Evolutionary conservation across 495 filamentous ascomycete genomes (phyloP).

Genomic region (Aspergillus steynii): DNA sequence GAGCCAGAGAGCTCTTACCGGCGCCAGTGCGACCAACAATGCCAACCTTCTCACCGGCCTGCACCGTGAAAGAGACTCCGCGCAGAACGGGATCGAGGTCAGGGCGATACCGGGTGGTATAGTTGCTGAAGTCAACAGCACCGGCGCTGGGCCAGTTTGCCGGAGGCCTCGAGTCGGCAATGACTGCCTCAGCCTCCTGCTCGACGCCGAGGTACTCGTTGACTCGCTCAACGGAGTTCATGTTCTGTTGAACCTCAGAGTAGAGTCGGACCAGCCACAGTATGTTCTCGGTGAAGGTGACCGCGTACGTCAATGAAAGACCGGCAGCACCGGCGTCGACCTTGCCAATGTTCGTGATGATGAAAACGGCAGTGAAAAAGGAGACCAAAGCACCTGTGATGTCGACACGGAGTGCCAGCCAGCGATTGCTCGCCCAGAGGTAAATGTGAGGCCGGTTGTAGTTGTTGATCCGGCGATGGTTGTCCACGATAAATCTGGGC

Average conservation of each 20-base stretch:
- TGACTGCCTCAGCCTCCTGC: conserved; percentile 80
- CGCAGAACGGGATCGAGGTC: conserved; percentile 86
- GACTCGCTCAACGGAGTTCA: conserved; percentile 99
- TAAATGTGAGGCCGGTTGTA: conserved; percentile 95
- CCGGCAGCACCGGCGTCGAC: conserved; percentile 94
- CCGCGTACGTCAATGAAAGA: conserved; percentile 95
- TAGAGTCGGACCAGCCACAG: conserved; percentile 98
- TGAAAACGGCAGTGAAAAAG: conserved; percentile 92
- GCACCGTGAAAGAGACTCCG: conserved; percentile 81
- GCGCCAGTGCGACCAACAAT: conserved; percentile 97
- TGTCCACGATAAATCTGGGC: conserved; percentile 89
- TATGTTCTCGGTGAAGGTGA: conserved; percentile 96
- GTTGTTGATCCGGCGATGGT: conserved; percentile 82
- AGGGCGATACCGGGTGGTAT: conserved; percentile 83
- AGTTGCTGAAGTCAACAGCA: conserved; percentile 80
- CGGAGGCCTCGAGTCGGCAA: conserved; percentile 75
- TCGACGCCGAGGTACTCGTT: conserved; percentile 97
- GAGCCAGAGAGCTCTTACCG: conserved; percentile 92
- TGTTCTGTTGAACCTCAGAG: conserved; percentile 94
- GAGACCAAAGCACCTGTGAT: conserved; percentile 86
- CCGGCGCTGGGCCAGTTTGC: conserved; percentile 84
- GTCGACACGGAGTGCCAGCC: conserved; percentile 93
- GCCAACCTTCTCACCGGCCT: conserved; percentile 87
- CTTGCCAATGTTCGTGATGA: conserved; percentile 77
- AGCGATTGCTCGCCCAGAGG: conserved; percentile 95